Evolutionary conservation across 768 basidiomycete species (phyloP).

Genomic region (Boletus vermiculosoides): DNA sequence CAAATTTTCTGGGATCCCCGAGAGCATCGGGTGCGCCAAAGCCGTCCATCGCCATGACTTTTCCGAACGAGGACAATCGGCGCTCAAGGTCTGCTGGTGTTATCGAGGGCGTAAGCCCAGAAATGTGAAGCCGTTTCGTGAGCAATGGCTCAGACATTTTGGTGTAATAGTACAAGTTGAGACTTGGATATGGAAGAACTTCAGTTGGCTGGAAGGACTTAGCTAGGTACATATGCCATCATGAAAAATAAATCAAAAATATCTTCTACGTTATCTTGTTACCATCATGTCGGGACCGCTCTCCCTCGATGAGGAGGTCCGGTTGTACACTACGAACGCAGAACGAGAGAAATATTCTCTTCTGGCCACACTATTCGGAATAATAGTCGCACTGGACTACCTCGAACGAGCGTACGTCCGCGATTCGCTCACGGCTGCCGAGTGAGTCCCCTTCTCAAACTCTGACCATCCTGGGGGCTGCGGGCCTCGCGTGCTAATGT

Average conservation of each 20-base stretch:
- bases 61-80: constrained; percentile 65
- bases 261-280: neutral
- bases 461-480: neutral
- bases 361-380: constrained; percentile 86
- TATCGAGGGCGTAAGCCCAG: constrained; percentile 70
- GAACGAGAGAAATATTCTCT: constrained; percentile 89
- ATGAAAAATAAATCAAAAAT: neutral
- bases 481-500: constrained; percentile 8
- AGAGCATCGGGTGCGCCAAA: constrained; percentile 63
- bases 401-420: constrained; percentile 94
- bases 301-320: constrained; percentile 88
- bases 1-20: constrained; percentile 69
- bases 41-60: constrained; percentile 66
- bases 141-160: constrained; percentile 25
- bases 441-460: constrained; percentile 55
- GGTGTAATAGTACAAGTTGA: neutral
- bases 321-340: constrained; percentile 81
- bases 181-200: neutral
- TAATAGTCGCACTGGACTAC: constrained; percentile 89
- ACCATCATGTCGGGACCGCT: constrained; percentile 36
- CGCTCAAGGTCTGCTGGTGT: constrained; percentile 53
- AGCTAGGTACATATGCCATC: constrained; percentile 1
- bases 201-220: constrained; percentile 28
- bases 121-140: constrained; percentile 68
- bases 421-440: constrained; percentile 84